phyloP scores from a whole-genome alignment of 1,284 basidiomycete species.

The Fomes fomentarius region DNA sequence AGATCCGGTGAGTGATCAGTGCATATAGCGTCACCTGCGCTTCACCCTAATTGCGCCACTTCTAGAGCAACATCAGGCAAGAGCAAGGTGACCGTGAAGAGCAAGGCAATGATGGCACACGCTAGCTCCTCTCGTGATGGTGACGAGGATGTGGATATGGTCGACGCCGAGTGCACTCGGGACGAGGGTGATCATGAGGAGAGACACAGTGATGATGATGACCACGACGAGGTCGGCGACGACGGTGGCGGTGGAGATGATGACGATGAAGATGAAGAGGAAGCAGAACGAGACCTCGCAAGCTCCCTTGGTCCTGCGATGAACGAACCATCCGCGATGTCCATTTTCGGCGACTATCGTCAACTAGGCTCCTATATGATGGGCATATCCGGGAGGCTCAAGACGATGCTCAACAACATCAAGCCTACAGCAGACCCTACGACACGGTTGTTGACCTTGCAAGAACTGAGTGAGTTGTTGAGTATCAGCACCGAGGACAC shows the following conservation, averaged over 20 bases:
- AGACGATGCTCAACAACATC: constrained; percentile 89
- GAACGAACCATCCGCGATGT: constrained; percentile 71
- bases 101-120: constrained; percentile 55
- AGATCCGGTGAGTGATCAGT: constrained; percentile 52
- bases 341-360: constrained; percentile 83
- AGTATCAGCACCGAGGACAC: constrained; percentile 98
- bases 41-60: background rate
- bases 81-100: constrained; percentile 65
- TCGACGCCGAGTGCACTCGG: constrained; percentile 64
- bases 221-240: constrained; percentile 48
- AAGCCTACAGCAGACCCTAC: constrained; percentile 81
- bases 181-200: constrained; percentile 59
- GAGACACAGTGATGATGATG: constrained; percentile 39
- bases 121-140: constrained; percentile 60
- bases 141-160: constrained; percentile 78
- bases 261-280: constrained; percentile 46
- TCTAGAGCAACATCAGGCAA: constrained; percentile 52
- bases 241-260: constrained; percentile 46
- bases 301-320: constrained; percentile 46
- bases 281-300: constrained; percentile 39
- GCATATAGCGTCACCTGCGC: background rate
- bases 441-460: constrained; percentile 85
- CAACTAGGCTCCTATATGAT: constrained; percentile 91
- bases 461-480: constrained; percentile 93
- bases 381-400: constrained; percentile 83